Evolutionary conservation across 805 yeast genomes (phyloP).

Genomic region (Torulaspora indica): DNA sequence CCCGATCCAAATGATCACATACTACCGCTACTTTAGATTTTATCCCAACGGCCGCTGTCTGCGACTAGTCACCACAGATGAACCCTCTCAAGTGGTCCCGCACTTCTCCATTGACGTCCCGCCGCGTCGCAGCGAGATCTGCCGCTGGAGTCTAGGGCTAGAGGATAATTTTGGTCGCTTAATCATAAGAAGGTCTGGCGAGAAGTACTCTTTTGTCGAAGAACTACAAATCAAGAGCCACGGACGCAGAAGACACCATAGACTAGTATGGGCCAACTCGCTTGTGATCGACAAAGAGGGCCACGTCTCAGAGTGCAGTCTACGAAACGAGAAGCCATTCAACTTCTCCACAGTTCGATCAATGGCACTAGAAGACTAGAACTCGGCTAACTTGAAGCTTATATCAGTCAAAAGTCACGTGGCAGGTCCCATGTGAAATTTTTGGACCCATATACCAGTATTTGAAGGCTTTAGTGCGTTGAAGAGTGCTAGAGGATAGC

Average conservation of each 20-base stretch:
- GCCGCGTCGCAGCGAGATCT: constrained; percentile 42
- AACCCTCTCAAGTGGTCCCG: constrained; percentile 66
- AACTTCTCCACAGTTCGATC: constrained; percentile 61
- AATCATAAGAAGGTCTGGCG: constrained; percentile 53
- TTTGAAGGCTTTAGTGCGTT: background rate
- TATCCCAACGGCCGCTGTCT: constrained; percentile 72
- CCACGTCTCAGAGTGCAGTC: constrained; percentile 50
- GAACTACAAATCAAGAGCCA: constrained; percentile 53
- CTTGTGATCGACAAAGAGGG: constrained; percentile 55
- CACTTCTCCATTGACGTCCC: constrained; percentile 38
- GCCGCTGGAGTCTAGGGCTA: constrained; percentile 54
- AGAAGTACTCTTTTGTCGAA: constrained; percentile 59
- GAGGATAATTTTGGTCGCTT: constrained; percentile 49
- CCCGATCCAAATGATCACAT: constrained; percentile 80
- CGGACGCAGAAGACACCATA: constrained; percentile 62
- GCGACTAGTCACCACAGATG: constrained; percentile 63
- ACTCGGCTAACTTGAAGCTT: background rate
- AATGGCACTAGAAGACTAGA: constrained; percentile 12
- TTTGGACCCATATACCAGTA: background rate
- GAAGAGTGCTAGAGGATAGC: background rate
- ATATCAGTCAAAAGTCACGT: constrained; percentile 2
- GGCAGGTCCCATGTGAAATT: constrained; percentile 12
- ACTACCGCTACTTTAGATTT: constrained; percentile 80
- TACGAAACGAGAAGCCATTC: constrained; percentile 74
- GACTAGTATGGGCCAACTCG: constrained; percentile 66